These are phyloP conservation scores for Hirschioporus abietinus DNA, from an alignment of 768 basidiomycete genomes.

Conservation along the genomic window DNA sequence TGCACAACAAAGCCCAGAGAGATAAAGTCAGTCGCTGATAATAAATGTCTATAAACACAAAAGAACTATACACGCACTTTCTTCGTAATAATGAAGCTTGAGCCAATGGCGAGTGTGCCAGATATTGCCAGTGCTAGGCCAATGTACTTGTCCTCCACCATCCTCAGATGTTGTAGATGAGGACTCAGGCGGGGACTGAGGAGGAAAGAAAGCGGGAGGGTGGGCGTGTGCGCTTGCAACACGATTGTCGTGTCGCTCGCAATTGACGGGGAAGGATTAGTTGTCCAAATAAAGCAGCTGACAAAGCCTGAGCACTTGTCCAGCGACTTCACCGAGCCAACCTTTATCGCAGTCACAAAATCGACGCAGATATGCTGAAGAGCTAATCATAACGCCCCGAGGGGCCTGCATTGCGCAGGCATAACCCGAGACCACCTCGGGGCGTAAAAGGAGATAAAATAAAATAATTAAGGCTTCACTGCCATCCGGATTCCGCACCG, in stretches of 20 bases:
- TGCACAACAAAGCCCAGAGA: slow-evolving; percentile 27
- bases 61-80: slow-evolving; percentile 51
- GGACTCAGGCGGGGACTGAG: not conserved
- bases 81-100: slow-evolving; percentile 98
- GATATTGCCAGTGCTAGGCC: slow-evolving; percentile 86
- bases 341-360: no score
- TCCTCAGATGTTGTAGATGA: slow-evolving; percentile 18
- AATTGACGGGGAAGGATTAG: not conserved
- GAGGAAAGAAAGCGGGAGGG: not conserved
- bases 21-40: slow-evolving; percentile 4
- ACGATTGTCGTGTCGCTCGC: not conserved
- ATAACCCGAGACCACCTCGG: no score
- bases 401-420: no score
- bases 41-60: not conserved
- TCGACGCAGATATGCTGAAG: no score
- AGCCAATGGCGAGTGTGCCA: slow-evolving; percentile 83
- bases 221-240: not conserved
- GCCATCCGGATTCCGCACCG: no score
- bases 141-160: slow-evolving; percentile 94
- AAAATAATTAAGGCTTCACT: no score
- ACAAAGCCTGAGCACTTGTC: not conserved
- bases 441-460: no score
- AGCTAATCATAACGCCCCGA: no score
- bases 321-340: no score
- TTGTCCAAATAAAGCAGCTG: not conserved